Percentiles rank a stretch among this genome's conserved stretches.
Evolutionary conservation across 75 land plant species (phyloP).

Genomic region (Chamaecyparis obtusa): DNA sequence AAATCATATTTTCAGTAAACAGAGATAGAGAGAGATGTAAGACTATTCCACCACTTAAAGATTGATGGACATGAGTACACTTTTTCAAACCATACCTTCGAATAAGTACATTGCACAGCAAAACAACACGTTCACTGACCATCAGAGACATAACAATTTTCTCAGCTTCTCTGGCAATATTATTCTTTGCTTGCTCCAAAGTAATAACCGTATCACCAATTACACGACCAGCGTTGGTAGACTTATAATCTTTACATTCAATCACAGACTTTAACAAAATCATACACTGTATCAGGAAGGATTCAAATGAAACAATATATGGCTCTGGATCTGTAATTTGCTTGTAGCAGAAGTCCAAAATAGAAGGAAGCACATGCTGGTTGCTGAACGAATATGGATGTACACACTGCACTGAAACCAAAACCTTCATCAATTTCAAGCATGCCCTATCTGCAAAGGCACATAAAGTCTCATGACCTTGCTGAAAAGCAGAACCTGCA

Average conservation of each 20-base stretch:
- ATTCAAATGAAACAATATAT: constrained; percentile 58
- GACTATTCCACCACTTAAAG: background rate
- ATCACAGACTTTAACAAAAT: constrained; percentile 70
- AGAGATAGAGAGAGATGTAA: background rate
- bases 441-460: constrained; percentile 74
- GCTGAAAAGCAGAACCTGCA: constrained; percentile 78
- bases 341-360: constrained; percentile 81
- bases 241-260: constrained; percentile 88
- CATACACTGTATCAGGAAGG: constrained; percentile 88
- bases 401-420: constrained; percentile 58
- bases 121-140: constrained; percentile 68
- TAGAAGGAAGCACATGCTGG: constrained; percentile 57
- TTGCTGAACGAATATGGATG: constrained; percentile 99
- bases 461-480: constrained; percentile 38
- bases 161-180: constrained; percentile 55
- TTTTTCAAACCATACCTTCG: constrained; percentile 59
- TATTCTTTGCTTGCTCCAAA: constrained; percentile 69
- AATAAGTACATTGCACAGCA: constrained; percentile 77
- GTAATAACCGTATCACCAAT: constrained; percentile 57
- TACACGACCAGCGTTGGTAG: constrained; percentile 70
- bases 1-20: background rate
- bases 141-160: constrained; percentile 58
- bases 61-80: background rate
- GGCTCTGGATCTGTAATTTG: constrained; percentile 72
- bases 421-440: constrained; percentile 81